Conservation (phyloP, 805 yeast species). For the Yamadazyma philogaea region DNA sequence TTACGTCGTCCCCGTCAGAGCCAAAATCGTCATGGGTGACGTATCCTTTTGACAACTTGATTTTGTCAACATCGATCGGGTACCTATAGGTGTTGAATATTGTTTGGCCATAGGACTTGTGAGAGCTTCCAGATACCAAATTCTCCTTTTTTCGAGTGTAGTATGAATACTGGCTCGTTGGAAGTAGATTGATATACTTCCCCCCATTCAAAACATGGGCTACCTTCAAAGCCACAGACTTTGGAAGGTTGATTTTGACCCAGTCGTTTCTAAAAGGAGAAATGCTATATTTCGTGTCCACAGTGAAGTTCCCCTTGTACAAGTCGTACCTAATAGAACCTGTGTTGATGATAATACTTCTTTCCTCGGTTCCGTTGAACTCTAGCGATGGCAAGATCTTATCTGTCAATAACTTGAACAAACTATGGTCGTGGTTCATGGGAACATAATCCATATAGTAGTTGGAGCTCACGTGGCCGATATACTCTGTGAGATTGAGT, state of each 20-base stretch:
- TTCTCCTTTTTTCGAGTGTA: slow-evolving; percentile 1
- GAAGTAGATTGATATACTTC: slow-evolving; percentile 39
- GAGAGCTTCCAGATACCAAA: background rate
- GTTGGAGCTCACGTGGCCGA: slow-evolving; percentile 65
- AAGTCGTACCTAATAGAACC: slow-evolving; percentile 88
- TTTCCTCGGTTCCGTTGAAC: slow-evolving; percentile 21
- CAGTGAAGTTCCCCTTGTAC: slow-evolving; percentile 78
- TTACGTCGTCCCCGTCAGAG: slow-evolving; percentile 80
- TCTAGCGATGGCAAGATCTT: slow-evolving; percentile 51
- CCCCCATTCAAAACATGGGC: slow-evolving; percentile 56
- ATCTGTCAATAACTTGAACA: slow-evolving; percentile 57
- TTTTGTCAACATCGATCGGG: background rate
- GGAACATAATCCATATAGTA: slow-evolving; percentile 71
- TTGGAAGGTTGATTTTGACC: slow-evolving; percentile 64
- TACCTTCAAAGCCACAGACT: slow-evolving; percentile 51
- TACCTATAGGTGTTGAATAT: background rate
- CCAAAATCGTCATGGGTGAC: slow-evolving; percentile 85
- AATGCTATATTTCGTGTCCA: slow-evolving; percentile 74
- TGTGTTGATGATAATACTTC: slow-evolving; percentile 68
- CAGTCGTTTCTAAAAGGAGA: slow-evolving; percentile 84
- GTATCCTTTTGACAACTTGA: slow-evolving; percentile 58
- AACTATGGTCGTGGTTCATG: slow-evolving; percentile 42
- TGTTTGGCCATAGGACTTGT: background rate
- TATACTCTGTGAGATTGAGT: slow-evolving; percentile 51
- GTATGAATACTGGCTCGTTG: slow-evolving; percentile 21